Evolutionary conservation across 2,329 filamentous ascomycete species (phyloP).

Genomic region (Neofusicoccum umdonicola): DNA sequence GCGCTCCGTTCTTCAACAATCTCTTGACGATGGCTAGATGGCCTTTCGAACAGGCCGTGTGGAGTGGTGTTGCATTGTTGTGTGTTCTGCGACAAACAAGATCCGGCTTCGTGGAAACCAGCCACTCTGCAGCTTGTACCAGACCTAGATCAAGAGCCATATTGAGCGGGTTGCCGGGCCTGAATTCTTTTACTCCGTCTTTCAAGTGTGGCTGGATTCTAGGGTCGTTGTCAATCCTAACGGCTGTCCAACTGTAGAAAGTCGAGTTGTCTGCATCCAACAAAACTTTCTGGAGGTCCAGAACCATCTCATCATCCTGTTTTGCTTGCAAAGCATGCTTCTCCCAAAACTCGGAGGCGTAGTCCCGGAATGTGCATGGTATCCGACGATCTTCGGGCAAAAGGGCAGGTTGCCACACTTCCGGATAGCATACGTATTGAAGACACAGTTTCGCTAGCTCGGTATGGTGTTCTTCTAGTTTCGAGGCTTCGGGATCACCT

Average conservation of each 20-base stretch:
- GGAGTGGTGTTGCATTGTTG: background rate
- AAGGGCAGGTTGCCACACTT: background rate
- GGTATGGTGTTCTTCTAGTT: background rate
- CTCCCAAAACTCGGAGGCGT: background rate
- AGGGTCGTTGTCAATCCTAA: background rate
- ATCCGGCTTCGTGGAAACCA: background rate
- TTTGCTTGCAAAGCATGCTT: background rate
- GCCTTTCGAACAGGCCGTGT: background rate
- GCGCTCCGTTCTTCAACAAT: background rate
- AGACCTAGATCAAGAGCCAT: background rate
- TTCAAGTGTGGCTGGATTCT: background rate
- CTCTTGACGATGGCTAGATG: background rate
- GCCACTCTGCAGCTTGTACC: background rate
- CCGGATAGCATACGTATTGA: background rate
- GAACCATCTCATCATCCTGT: background rate
- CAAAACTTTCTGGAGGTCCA: background rate
- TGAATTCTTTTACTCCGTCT: background rate
- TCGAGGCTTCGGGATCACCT: background rate
- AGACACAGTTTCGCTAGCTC: background rate
- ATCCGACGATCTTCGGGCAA: background rate
- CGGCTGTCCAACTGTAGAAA: background rate
- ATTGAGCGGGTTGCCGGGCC: background rate
- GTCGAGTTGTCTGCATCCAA: background rate
- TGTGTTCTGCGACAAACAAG: background rate
- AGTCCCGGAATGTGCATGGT: background rate